These are phyloP conservation scores for Beta vulgaris DNA, from an alignment of 148 eudicot genomes.

Conservation along the genomic window DNA sequence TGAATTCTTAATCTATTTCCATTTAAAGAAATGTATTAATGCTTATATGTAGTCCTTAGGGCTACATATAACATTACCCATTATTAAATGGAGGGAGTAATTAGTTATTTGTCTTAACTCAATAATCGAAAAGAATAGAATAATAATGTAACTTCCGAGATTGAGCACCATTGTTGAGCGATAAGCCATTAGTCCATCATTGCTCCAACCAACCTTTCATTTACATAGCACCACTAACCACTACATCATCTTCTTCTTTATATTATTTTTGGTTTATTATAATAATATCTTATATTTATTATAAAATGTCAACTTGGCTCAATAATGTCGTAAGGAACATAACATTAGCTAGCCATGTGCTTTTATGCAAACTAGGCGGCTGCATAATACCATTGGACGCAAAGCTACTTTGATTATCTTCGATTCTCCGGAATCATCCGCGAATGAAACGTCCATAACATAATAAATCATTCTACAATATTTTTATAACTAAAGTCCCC, in stretches of 20 bases:
- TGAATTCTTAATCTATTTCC: no score
- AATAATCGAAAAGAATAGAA: no score
- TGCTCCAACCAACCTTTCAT: neutral
- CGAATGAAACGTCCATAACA: neutral
- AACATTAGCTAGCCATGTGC: conserved; percentile 15
- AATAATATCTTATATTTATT: no score
- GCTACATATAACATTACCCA: no score
- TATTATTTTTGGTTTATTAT: no score
- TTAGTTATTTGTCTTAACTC: no score
- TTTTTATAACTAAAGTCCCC: neutral
- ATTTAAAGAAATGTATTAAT: no score
- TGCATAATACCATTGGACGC: conserved; percentile 9
- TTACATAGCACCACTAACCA: neutral
- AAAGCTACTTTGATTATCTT: conserved; percentile 3
- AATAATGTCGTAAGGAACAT: neutral
- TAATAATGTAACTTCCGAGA: neutral
- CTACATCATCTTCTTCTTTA: no score
- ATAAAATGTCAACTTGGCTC: conserved; percentile 11
- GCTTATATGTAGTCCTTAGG: no score
- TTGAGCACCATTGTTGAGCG: neutral
- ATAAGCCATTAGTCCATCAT: neutral
- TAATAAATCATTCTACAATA: neutral
- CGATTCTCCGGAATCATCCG: conserved; percentile 6
- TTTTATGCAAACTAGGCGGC: neutral
- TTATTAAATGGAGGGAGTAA: no score